Evolutionary conservation across 2,329 filamentous ascomycete genomes (phyloP).

Genomic region (Aspergillus floridensis): DNA sequence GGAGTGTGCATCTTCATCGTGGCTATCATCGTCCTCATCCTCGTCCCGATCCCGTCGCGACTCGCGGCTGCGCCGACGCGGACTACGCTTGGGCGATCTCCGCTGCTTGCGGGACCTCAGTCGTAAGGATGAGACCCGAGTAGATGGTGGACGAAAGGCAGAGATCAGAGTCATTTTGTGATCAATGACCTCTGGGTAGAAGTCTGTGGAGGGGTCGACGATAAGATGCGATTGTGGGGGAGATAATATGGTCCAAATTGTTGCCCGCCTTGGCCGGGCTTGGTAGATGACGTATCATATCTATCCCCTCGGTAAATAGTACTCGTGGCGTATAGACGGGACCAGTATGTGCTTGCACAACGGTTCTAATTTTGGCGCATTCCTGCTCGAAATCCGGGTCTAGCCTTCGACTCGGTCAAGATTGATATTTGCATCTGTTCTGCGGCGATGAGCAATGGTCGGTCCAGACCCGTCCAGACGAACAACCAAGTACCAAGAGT

Average conservation of each 20-base stretch:
- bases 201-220: background rate
- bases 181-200: background rate
- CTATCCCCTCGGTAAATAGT: background rate
- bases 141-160: constrained; percentile 35
- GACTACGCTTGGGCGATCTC: constrained; percentile 12
- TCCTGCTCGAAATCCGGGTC: background rate
- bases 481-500: too few relatives aligned
- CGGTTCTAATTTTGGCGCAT: background rate
- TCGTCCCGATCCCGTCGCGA: constrained; percentile 3
- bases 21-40: constrained; percentile 13
- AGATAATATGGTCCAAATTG: background rate
- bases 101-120: constrained; percentile 23
- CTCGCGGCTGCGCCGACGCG: background rate
- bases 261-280: constrained; percentile 5
- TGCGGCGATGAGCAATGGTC: background rate
- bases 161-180: constrained; percentile 31
- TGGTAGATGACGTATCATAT: constrained; percentile 8
- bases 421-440: background rate
- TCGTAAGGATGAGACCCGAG: constrained; percentile 26
- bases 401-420: too few relatives aligned
- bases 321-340: background rate
- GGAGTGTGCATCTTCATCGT: constrained; percentile 32
- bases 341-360: background rate
- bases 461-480: too few relatives aligned
- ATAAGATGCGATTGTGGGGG: background rate